Evolutionary conservation across 164 flowering plant genomes (phyloP), one percentile per base, ranked within the genome.

Genomic region (Aristolochia fimbriata): DNA sequence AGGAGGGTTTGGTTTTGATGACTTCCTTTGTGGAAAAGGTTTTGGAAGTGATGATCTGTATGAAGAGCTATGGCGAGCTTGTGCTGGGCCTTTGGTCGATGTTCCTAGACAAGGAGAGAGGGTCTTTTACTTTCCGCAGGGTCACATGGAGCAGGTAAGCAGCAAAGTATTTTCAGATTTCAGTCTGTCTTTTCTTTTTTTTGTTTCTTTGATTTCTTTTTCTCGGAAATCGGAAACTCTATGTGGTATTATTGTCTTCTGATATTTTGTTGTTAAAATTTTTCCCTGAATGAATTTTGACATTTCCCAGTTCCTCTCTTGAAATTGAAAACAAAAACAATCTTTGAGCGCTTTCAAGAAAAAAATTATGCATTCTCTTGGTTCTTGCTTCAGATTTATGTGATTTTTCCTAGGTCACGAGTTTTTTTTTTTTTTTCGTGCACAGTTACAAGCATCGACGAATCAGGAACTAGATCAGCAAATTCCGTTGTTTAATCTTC

Each of bases 61-160:
- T 65, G 51, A 55, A n/a, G 92, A 85, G 78, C 76, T 90, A 45
- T 90, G 97, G 97, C 83, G 70, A 80, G 81, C 81, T 25, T 85
- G 92, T 71, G 97, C 97, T 1, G 97, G 97, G n/a, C 95, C 93
- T 19, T 77, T 87, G 11, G 97, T 91, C 9, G 93, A 87, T 55
- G 81, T 87, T 60, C 97, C 91, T 50, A 74, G 65, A 50, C 14
- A 2, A 16, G 76, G 71, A 15, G 89, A 91, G 66, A 80, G 76
- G 64, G 97, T 87, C 27, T 91, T 57, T 63, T 91, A 91, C 70
- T 91, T 87, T 63, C 95, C 95, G 2, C 97, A 91, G 52, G 97
- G 97, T 20, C 97, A 87, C 62, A 83, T 91, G 89, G 97, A 87
- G 65, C 97, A 90, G 77, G 95, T 87, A 63, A 65, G 77, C 15